Base-by-base conservation (phyloP, 129 eudicot genomes). In the Smallanthus sonchifolius region DNA sequence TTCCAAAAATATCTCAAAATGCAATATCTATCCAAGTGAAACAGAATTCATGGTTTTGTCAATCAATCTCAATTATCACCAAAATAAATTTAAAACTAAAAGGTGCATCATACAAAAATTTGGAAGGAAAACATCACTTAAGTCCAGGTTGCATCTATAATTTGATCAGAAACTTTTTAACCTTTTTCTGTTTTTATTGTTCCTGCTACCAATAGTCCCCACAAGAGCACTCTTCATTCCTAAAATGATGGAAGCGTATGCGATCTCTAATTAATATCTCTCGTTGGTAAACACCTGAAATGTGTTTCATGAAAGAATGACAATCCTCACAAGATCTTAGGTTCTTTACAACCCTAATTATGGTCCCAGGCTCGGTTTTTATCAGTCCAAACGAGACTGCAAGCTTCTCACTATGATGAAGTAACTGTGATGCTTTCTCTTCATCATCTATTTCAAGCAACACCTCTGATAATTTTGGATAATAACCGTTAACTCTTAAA, bases 351-450 rank as follows among this genome's bases (percentile, higher is more conserved):
- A 83, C 62, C 80, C 86, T 78, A 70, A 86, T 77, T 5, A 59
- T 28, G 30, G 84, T 70, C 32, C 78, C 82, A 7, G 86, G 82
- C 70, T 77, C 32, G 5, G 65, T 75, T 68, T 81, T 83, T 48
- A 80, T 73, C 40, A 81, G 72, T 77, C 83, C 85, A 74, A 77
- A 77, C 14, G 78, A 43, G 15, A 80, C 85, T 10, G 88, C 88
- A 43, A 84, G 85, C 42, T 84, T 84, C 75, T 84, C 88, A 38
- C 88, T 84, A 20, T 84, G 88, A 63, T 84, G 85, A 80, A 80
- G 85, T 52, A 84, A 75, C 65, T 80, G 82, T 38, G 65, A 76
- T 3, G 77, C 83, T 81, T 77, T 84, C 72, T 77, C 85, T 49
- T 80, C 88, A 54, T 84, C 80, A 24, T 84, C 88, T 8, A 84